phyloP scores from a whole-genome alignment of 2,329 filamentous ascomycete genomes.

The Paradendryphiella salina region DNA sequence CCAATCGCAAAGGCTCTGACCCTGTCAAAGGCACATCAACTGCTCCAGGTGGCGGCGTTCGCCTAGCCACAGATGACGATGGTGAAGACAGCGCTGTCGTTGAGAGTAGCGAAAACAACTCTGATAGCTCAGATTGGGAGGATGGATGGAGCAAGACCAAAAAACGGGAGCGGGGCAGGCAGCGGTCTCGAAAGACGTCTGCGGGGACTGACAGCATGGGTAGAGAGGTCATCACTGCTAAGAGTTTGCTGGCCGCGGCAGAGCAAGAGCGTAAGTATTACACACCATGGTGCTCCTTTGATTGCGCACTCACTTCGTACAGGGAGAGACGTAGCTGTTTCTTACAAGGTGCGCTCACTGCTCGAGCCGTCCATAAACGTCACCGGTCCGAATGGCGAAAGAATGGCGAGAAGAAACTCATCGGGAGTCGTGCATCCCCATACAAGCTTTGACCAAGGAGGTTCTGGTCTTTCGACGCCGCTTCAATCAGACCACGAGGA shows the following conservation, averaged over 20 bases:
- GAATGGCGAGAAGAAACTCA: slow-evolving; percentile 56
- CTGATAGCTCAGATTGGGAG: slow-evolving; percentile 63
- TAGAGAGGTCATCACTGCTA: slow-evolving; percentile 49
- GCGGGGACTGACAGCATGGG: slow-evolving; percentile 44
- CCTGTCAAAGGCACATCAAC: slow-evolving; percentile 47
- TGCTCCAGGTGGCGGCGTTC: slow-evolving; percentile 55
- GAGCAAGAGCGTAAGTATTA: slow-evolving; percentile 72
- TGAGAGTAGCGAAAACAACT: slow-evolving; percentile 68
- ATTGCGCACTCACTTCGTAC: slow-evolving; percentile 14
- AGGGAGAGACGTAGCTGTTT: slow-evolving; percentile 56
- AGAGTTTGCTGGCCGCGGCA: slow-evolving; percentile 71
- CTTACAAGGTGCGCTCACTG: slow-evolving; percentile 64
- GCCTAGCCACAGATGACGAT: slow-evolving; percentile 56
- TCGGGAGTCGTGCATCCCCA: slow-evolving; percentile 69
- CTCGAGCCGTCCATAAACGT: slow-evolving; percentile 69
- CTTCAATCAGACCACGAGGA: slow-evolving; percentile 86
- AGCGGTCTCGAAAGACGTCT: slow-evolving; percentile 42
- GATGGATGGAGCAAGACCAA: slow-evolving; percentile 55
- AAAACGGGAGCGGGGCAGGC: slow-evolving; percentile 46
- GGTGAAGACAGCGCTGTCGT: slow-evolving; percentile 62
- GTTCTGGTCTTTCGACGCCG: slow-evolving; percentile 61
- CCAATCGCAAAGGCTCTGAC: slow-evolving; percentile 54
- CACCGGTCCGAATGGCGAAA: slow-evolving; percentile 64
- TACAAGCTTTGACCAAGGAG: slow-evolving; percentile 77
- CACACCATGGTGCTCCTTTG: neutral